Evolutionary conservation across 2,329 filamentous ascomycete species (phyloP), one percentile per base, ranked within the genome.

Genomic region (Orbilia quercus): DNA sequence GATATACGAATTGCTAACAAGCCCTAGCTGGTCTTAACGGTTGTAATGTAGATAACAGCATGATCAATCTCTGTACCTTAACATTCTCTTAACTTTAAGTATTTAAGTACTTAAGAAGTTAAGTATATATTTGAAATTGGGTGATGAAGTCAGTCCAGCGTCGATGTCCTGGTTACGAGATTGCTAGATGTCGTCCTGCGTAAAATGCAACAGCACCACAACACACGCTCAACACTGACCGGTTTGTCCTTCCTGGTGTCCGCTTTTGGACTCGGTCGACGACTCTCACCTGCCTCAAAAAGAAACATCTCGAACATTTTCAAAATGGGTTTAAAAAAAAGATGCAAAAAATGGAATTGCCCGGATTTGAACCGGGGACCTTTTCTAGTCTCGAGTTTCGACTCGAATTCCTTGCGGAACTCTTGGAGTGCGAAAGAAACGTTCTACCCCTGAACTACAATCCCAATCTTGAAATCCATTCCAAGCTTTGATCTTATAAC

Each of bases 361-460:
- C 54, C 53, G 67, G 67, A 72, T 38, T 72, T 65, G 67, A 72
- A 72, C 67, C 67, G 53, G 47, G 40, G 67, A 72, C 67, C 67
- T 72, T 72, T 72, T 72, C 67, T 65, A 72, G 53, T 45, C 28
- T 31, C 28, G 28, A 31, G 59, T 59, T 72, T 72, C 67, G 59
- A 72, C 67, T 59, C 66, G 54, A 64, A 64, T 23, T 16, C 23
- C 3, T 12, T 20, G n/a, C 16, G 44, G 28, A 22, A 28, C 58
- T 64, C 54, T 64, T 20, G 58, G 58, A 72, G 67, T 72, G 67
- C 67, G 67, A 72, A 72, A 65, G 67, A 72, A 72, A 72, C 67
- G 67, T 72, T 72, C 67, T 72, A 72, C 67, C 67, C 59, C 67
- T 72, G 67, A 72, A 72, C 67, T 72, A 72, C 67, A 72, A 65